Evolutionary conservation across 2,329 filamentous ascomycete genomes (phyloP).

Genomic region (Byssochlamys sp.): DNA sequence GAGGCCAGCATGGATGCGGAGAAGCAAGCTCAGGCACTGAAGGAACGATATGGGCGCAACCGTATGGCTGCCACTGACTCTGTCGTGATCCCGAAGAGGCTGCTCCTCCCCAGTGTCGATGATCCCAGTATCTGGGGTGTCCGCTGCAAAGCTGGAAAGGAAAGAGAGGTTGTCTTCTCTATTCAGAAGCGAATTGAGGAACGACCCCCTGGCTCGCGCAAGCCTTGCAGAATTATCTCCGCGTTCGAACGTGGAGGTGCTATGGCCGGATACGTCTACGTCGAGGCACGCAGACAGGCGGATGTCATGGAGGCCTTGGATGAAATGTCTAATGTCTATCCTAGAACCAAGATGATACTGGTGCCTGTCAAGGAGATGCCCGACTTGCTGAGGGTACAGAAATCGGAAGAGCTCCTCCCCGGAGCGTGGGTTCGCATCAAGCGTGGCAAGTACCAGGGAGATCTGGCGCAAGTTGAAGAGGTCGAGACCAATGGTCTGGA

Average conservation of each 20-base stretch:
- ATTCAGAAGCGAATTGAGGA: constrained; percentile 87
- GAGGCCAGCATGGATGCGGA: constrained; percentile 85
- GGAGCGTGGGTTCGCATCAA: constrained; percentile 88
- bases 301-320: constrained; percentile 77
- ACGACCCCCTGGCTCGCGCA: constrained; percentile 59
- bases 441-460: constrained; percentile 71
- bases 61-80: constrained; percentile 59
- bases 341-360: constrained; percentile 72
- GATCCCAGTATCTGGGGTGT: constrained; percentile 95
- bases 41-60: constrained; percentile 77
- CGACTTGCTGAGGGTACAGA: constrained; percentile 80
- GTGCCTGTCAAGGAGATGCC: constrained; percentile 97
- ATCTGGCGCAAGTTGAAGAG: constrained; percentile 84
- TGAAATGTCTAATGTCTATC: constrained; percentile 79
- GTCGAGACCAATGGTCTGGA: constrained; percentile 88
- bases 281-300: constrained; percentile 78
- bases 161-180: constrained; percentile 77
- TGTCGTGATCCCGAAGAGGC: constrained; percentile 68
- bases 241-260: constrained; percentile 81
- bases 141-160: constrained; percentile 87
- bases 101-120: constrained; percentile 83
- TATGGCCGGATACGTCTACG: constrained; percentile 92
- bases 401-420: constrained; percentile 72
- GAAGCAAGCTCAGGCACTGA: constrained; percentile 76
- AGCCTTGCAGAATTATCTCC: constrained; percentile 73